These are phyloP conservation scores for Phaseolus coccineus DNA, from an alignment of 331 rosid genomes.

Conservation along the genomic window DNA sequence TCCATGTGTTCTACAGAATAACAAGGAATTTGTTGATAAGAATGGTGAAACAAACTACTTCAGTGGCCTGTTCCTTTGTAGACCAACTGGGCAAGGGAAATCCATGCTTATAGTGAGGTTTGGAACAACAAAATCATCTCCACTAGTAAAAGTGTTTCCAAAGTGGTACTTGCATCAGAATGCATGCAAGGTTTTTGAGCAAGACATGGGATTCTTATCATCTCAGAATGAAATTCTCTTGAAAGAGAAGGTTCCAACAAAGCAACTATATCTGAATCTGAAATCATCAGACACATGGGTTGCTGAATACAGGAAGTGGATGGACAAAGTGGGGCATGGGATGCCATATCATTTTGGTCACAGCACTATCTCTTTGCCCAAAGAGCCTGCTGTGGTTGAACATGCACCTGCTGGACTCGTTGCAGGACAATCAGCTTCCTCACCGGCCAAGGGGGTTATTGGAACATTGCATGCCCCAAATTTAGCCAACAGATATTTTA, in stretches of 20 bases:
- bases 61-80: constrained; percentile 87
- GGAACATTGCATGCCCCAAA: constrained; percentile 87
- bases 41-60: constrained; percentile 72
- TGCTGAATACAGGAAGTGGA: constrained; percentile 92
- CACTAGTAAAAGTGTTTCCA: constrained; percentile 68
- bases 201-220: constrained; percentile 98
- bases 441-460: constrained; percentile 86
- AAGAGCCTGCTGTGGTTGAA: constrained; percentile 90
- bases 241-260: constrained; percentile 87
- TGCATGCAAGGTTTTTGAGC: constrained; percentile 94
- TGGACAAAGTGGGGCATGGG: constrained; percentile 98
- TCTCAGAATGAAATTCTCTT: constrained; percentile 88
- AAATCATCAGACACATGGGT: constrained; percentile 95
- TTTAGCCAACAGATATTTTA: constrained; percentile 80
- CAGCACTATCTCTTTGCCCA: constrained; percentile 79
- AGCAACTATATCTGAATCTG: constrained; percentile 77
- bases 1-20: constrained; percentile 91
- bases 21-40: constrained; percentile 62
- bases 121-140: constrained; percentile 75
- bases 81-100: constrained; percentile 97
- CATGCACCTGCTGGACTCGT: constrained; percentile 91
- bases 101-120: constrained; percentile 94
- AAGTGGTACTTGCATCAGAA: constrained; percentile 95
- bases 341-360: constrained; percentile 99
- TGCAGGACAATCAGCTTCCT: constrained; percentile 78